phyloP scores from a whole-genome alignment of 1,284 basidiomycete genomes.

The Cutaneotrichosporon mucoides region DNA sequence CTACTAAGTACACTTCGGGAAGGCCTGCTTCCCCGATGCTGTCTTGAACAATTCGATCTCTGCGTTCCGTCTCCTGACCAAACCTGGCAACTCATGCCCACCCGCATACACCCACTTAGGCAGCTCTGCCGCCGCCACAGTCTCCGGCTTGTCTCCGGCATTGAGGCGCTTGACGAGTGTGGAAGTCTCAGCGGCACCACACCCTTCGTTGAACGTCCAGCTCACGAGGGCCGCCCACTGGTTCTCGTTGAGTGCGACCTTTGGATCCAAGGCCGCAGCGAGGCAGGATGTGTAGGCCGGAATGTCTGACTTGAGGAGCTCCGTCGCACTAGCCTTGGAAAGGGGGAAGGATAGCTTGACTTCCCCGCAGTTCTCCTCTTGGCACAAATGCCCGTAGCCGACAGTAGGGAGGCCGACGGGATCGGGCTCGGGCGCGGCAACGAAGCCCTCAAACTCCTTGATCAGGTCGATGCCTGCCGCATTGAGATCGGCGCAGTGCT shows the following conservation, averaged over 20 bases:
- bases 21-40: constrained; percentile 3
- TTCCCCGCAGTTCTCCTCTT: constrained; percentile 1
- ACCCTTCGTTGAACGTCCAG: constrained; percentile 13
- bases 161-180: constrained; percentile 8
- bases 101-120: constrained; percentile 7
- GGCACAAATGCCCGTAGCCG: constrained; percentile 18
- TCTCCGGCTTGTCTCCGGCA: constrained; percentile 6
- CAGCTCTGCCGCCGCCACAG: constrained; percentile 8
- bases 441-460: constrained; percentile 14
- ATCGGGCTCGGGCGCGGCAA: background rate
- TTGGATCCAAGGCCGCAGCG: background rate
- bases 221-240: constrained; percentile 12
- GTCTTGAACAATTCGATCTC: constrained; percentile 9
- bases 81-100: constrained; percentile 1
- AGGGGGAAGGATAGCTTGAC: constrained; percentile 8
- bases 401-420: constrained; percentile 14
- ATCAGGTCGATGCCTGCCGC: constrained; percentile 5
- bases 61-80: constrained; percentile 11
- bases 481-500: constrained; percentile 8
- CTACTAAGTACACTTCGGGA: constrained; percentile 6
- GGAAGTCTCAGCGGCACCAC: background rate
- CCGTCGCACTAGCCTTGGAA: background rate
- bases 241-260: constrained; percentile 14
- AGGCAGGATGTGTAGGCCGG: constrained; percentile 10
- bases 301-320: constrained; percentile 10